phyloP scores from a whole-genome alignment of 441 rosid species.

The Jatropha multifida region DNA sequence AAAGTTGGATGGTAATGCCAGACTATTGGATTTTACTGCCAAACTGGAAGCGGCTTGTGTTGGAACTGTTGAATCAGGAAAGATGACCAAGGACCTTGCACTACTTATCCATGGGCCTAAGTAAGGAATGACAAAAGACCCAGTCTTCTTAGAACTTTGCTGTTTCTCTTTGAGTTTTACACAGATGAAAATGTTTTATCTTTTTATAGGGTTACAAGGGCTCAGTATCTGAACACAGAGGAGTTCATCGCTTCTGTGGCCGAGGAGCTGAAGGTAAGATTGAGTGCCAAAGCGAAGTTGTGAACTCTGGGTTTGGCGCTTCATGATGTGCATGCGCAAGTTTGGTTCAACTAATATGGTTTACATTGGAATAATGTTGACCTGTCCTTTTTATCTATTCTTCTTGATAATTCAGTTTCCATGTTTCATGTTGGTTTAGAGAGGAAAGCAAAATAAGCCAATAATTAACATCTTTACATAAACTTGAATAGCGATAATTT shows the following conservation, averaged over 20 bases:
- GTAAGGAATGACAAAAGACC: conserved; percentile 32
- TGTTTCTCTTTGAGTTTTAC: neutral
- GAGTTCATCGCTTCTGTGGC: conserved; percentile 86
- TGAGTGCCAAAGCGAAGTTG: conserved; percentile 40
- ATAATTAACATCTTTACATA: too few species aligned
- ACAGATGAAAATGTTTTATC: neutral
- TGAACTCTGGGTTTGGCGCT: conserved; percentile 15
- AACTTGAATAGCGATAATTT: too few species aligned
- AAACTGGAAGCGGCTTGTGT: conserved; percentile 81
- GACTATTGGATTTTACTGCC: conserved; percentile 62
- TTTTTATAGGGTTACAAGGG: conserved; percentile 53
- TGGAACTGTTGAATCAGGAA: conserved; percentile 78
- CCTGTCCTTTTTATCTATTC: too few species aligned
- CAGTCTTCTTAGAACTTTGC: neutral
- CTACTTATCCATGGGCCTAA: conserved; percentile 75
- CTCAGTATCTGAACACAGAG: conserved; percentile 65
- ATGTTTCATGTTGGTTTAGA: too few species aligned
- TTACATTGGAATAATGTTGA: too few species aligned
- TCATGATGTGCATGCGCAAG: neutral
- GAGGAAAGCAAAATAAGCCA: too few species aligned
- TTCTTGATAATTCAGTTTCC: too few species aligned
- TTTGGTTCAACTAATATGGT: neutral
- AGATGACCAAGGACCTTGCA: conserved; percentile 98
- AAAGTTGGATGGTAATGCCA: conserved; percentile 64
- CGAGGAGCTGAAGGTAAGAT: conserved; percentile 51